phyloP scores from a whole-genome alignment of 108 stramenopile genomes.

The Nannochloropsis oceanica region DNA sequence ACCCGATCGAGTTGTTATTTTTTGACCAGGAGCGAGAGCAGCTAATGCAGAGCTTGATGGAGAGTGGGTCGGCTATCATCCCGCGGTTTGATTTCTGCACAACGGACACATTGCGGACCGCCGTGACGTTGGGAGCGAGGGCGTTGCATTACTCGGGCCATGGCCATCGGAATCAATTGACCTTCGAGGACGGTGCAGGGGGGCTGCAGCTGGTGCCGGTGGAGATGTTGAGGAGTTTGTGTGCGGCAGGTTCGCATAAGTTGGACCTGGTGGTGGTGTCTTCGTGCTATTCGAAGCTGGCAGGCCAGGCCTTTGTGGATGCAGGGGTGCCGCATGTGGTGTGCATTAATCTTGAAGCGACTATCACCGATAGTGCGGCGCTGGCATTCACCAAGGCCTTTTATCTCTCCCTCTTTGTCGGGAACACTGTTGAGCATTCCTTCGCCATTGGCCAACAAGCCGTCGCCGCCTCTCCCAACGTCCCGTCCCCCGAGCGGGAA shows the following conservation, averaged over 20 bases:
- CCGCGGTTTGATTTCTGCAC: slow-evolving; percentile 57
- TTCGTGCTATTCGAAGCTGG: slow-evolving; percentile 57
- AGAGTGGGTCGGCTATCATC: slow-evolving; percentile 57
- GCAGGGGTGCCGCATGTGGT: slow-evolving; percentile 76
- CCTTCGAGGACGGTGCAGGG: slow-evolving; percentile 64
- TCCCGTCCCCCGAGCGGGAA: slow-evolving; percentile 40
- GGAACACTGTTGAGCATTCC: slow-evolving; percentile 53
- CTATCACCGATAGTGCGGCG: slow-evolving; percentile 61
- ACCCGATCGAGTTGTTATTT: slow-evolving; percentile 55
- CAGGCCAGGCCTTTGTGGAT: slow-evolving; percentile 60
- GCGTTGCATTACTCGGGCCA: slow-evolving; percentile 69
- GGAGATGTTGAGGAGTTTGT: slow-evolving; percentile 44
- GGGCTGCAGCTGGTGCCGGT: slow-evolving; percentile 57
- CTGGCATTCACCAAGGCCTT: slow-evolving; percentile 65
- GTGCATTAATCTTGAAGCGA: slow-evolving; percentile 57
- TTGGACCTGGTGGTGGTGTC: slow-evolving; percentile 74
- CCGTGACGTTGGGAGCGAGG: slow-evolving; percentile 47
- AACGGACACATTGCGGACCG: slow-evolving; percentile 48
- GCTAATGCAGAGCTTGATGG: slow-evolving; percentile 57
- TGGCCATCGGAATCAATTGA: slow-evolving; percentile 49
- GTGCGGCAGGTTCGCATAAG: slow-evolving; percentile 17
- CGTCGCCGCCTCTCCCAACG: slow-evolving; percentile 51
- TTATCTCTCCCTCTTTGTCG: slow-evolving; percentile 59
- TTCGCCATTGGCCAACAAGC: slow-evolving; percentile 61
- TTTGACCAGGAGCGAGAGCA: slow-evolving; percentile 57